Percentiles rank a stretch among this genome's conserved stretches.
Conservation (phyloP, 176 grass and related monocot species). For the Zoysia pacifica region DNA sequence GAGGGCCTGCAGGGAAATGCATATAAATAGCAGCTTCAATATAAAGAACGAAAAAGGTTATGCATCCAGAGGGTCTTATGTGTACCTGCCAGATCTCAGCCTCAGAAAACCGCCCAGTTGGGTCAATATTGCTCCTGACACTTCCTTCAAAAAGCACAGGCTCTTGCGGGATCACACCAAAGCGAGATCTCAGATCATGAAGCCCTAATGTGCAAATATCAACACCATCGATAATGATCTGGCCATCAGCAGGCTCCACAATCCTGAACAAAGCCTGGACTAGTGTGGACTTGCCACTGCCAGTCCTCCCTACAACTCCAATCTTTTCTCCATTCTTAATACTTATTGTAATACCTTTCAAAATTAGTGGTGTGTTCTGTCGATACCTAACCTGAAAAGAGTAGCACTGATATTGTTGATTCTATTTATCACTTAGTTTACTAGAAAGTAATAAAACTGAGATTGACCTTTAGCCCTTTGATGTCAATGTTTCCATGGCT, state of each 20-base stretch:
- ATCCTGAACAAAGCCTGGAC: constrained; percentile 90
- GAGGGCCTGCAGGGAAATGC: constrained; percentile 57
- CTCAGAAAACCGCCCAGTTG: constrained; percentile 78
- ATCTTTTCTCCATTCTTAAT: constrained; percentile 78
- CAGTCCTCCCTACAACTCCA: constrained; percentile 88
- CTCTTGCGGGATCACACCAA: constrained; percentile 95
- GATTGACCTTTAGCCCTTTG: constrained; percentile 71
- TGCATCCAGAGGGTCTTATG: neutral
- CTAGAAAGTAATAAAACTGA: neutral
- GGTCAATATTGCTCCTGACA: constrained; percentile 87
- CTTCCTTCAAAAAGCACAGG: constrained; percentile 96
- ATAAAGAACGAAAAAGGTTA: neutral
- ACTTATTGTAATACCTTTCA: constrained; percentile 80
- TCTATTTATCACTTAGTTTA: neutral
- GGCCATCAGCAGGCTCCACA: constrained; percentile 71
- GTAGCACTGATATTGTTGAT: neutral
- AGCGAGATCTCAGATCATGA: constrained; percentile 89
- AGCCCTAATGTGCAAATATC: constrained; percentile 81
- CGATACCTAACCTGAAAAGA: constrained; percentile 79
- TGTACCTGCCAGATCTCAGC: constrained; percentile 90
- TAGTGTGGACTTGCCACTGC: constrained; percentile 92
- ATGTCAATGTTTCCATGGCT: constrained; percentile 66
- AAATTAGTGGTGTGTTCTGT: constrained; percentile 78
- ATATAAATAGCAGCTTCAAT: neutral
- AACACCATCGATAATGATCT: constrained; percentile 70